phyloP scores from a whole-genome alignment of 2,329 filamentous ascomycete species.

The Neobulgaria alba region DNA sequence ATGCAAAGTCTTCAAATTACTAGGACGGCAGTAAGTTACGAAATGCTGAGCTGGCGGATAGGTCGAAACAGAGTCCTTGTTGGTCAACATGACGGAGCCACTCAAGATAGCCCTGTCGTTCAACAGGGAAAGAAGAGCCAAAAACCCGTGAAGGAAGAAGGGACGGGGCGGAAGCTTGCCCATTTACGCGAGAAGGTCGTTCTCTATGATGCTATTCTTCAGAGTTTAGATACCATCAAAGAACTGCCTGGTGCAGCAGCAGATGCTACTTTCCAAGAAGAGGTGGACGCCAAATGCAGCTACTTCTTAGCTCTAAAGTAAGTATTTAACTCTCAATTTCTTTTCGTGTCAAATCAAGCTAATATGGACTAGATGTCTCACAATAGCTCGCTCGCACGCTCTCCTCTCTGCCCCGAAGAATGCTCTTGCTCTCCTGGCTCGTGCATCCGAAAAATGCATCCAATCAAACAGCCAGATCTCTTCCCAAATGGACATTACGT shows the following conservation, averaged over 20 bases:
- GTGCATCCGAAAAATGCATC: constrained; percentile 56
- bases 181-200: constrained; percentile 80
- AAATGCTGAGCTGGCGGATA: constrained; percentile 88
- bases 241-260: constrained; percentile 85
- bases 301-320: constrained; percentile 90
- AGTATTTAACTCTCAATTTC: constrained; percentile 27
- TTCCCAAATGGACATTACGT: constrained; percentile 30
- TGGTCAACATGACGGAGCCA: constrained; percentile 70
- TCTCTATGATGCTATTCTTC: constrained; percentile 82
- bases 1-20: constrained; percentile 93
- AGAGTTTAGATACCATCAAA: constrained; percentile 83
- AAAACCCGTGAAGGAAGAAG: constrained; percentile 48
- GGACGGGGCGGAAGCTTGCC: constrained; percentile 65
- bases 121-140: constrained; percentile 46
- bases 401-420: constrained; percentile 65
- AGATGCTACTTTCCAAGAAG: constrained; percentile 65
- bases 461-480: constrained; percentile 41
- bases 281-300: constrained; percentile 66
- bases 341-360: too few relatives aligned
- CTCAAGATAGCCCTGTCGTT: constrained; percentile 38
- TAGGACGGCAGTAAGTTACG: constrained; percentile 87
- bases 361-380: constrained; percentile 60
- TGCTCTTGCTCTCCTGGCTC: constrained; percentile 74
- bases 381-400: constrained; percentile 77
- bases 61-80: constrained; percentile 85